phyloP scores from a whole-genome alignment of 1,139 yeast species.

The Candida freyschussii region DNA sequence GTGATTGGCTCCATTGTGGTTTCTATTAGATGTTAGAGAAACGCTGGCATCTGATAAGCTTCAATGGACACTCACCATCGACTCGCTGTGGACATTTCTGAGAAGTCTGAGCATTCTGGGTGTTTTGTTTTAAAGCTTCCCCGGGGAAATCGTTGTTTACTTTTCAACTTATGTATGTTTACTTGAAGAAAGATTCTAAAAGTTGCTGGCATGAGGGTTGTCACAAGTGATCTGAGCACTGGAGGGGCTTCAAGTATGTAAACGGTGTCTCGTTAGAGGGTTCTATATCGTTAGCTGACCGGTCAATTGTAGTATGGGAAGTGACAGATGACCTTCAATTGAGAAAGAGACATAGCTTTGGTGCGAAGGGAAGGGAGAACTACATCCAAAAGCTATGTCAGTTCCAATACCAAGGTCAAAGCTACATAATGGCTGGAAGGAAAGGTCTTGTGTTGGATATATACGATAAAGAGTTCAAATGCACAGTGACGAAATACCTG shows the following conservation, averaged over 20 bases:
- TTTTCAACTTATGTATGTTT: too few species aligned
- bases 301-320: constrained; percentile 9
- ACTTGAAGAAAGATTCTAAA: too few species aligned
- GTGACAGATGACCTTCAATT: constrained; percentile 6
- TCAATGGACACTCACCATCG: too few species aligned
- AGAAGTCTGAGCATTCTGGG: too few species aligned
- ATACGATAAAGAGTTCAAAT: constrained; percentile 7
- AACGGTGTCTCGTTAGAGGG: too few species aligned
- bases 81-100: too few species aligned
- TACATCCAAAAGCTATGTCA: constrained; percentile 14
- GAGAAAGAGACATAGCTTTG: constrained; percentile 5
- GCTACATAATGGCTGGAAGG: constrained; percentile 14
- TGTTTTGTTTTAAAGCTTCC: too few species aligned
- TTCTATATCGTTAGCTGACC: too few species aligned
- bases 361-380: constrained; percentile 8
- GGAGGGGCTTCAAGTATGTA: constrained; percentile 18
- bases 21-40: too few species aligned
- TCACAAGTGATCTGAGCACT: constrained; percentile 13
- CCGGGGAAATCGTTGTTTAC: too few species aligned
- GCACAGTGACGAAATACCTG: constrained; percentile 13
- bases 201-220: constrained; percentile 8
- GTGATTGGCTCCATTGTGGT: too few species aligned
- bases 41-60: too few species aligned
- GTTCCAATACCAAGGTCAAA: constrained; percentile 5
- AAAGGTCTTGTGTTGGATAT: constrained; percentile 19